Evolutionary conservation across 306 rosid species (phyloP).

Genomic region (Heteromeles arbutifolia): DNA sequence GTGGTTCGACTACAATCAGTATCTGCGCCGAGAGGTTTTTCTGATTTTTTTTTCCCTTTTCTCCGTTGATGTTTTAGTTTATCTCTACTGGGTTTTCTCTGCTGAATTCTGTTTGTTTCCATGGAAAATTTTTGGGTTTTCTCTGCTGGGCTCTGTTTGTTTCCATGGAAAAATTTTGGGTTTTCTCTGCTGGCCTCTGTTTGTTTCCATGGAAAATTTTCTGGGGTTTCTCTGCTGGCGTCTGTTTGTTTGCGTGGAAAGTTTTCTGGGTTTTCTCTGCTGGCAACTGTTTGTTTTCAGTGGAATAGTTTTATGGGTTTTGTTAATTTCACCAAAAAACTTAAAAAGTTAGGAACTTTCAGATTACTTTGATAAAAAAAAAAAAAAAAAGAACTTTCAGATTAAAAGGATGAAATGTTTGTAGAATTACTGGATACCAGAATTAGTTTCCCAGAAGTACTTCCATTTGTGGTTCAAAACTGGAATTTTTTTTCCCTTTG

Average conservation of each 20-base stretch:
- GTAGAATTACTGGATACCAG: background rate
- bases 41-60: background rate
- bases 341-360: background rate
- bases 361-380: background rate
- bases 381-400: background rate
- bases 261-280: background rate
- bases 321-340: background rate
- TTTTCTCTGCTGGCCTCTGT: background rate
- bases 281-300: background rate
- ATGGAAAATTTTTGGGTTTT: background rate
- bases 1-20: conserved; percentile 36
- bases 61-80: background rate
- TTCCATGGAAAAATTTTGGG: background rate
- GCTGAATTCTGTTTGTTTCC: background rate
- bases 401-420: background rate
- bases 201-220: background rate
- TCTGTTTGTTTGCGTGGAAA: background rate
- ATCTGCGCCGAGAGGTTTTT: conserved; percentile 50
- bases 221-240: background rate
- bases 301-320: background rate
- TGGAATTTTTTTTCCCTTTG: background rate
- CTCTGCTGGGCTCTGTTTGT: background rate
- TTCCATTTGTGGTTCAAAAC: background rate
- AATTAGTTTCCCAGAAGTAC: background rate
- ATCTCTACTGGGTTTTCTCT: background rate